These are phyloP conservation scores for Cadophora luteo-olivacea DNA, from an alignment of 2,329 filamentous ascomycete species.

Conservation along the genomic window DNA sequence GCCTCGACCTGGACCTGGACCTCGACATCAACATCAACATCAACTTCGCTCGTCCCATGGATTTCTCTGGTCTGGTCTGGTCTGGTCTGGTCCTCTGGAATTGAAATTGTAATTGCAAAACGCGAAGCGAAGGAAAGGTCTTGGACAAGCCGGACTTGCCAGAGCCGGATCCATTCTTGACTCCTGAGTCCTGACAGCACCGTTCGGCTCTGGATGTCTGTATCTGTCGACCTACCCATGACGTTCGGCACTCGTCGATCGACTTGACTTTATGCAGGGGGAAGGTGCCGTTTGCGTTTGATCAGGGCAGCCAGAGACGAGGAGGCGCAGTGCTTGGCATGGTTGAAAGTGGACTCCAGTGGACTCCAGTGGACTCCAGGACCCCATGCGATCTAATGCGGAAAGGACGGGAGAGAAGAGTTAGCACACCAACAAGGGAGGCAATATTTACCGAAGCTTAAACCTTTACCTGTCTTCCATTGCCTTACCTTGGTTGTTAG, in stretches of 20 bases:
- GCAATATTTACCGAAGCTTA: slow-evolving; percentile 3
- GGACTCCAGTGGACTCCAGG: not conserved
- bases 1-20: no score
- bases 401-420: not conserved
- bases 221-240: not conserved
- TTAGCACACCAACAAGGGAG: not conserved
- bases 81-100: not conserved
- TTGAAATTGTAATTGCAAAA: slow-evolving; percentile 3
- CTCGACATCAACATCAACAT: not conserved
- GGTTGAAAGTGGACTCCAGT: not conserved
- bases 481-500: not conserved
- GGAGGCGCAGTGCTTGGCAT: slow-evolving; percentile 14
- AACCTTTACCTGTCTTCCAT: not conserved
- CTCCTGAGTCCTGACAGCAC: not conserved
- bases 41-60: not conserved
- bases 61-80: not conserved
- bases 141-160: slow-evolving; percentile 8
- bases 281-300: not conserved
- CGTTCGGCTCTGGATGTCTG: slow-evolving; percentile 9
- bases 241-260: slow-evolving; percentile 8
- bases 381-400: not conserved
- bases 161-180: not conserved
- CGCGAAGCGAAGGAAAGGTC: not conserved
- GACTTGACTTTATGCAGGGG: slow-evolving; percentile 10
- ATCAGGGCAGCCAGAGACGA: slow-evolving; percentile 15